These are phyloP conservation scores for Chaetoscypha palmicola DNA, from an alignment of 2,329 filamentous ascomycete genomes.

Conservation along the genomic window DNA sequence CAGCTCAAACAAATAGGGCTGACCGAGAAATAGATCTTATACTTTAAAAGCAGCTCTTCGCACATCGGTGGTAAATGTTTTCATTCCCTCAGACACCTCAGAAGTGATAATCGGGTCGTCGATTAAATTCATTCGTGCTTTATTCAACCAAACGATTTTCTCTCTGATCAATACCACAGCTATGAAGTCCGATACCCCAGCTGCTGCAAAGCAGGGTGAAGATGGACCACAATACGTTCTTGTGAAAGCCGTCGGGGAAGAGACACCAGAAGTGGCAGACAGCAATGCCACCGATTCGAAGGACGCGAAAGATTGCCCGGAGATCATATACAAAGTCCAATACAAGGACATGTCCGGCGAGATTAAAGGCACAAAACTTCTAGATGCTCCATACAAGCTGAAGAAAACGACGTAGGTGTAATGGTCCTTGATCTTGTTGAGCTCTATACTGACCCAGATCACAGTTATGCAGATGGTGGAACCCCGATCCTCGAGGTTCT, in stretches of 20 bases:
- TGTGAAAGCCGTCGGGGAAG: conserved; percentile 13
- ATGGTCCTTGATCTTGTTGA: background rate
- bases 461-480: conserved; percentile 16
- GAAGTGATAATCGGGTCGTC: background rate
- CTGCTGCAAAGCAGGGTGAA: background rate
- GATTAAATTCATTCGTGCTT: no score
- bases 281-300: conserved; percentile 12
- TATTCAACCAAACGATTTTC: background rate
- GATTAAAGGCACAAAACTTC: conserved; percentile 19
- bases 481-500: conserved; percentile 20
- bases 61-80: no score
- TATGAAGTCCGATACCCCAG: background rate
- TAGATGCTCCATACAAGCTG: conserved; percentile 19
- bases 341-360: conserved; percentile 20
- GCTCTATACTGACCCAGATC: background rate
- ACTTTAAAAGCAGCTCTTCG: background rate
- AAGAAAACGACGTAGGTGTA: conserved; percentile 16
- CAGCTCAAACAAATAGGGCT: no score
- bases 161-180: background rate
- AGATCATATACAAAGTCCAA: conserved; percentile 21
- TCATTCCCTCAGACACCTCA: background rate
- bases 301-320: conserved; percentile 16
- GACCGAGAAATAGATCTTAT: background rate
- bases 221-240: conserved; percentile 15
- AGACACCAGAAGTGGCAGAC: conserved; percentile 7